Evolutionary conservation across 352 stramenopile genomes (phyloP), one percentile per base, ranked within the genome.

Genomic region (Elongisporangium senticosum): DNA sequence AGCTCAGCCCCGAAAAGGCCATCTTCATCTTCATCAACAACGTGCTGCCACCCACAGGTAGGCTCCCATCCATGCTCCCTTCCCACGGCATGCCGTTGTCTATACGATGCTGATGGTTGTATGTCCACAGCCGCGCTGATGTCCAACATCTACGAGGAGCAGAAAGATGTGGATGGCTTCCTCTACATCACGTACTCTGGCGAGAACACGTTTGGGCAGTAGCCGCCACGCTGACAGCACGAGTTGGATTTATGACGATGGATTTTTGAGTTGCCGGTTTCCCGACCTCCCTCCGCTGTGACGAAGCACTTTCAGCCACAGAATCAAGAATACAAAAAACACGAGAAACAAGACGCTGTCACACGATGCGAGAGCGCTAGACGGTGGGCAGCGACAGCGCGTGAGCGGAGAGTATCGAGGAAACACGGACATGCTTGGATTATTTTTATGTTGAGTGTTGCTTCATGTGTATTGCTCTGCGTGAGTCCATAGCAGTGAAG

Each of bases 21-120:
- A 97, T 99, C 63, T 99, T 99, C 79, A 93, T 99, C 62, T 99
- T 99, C 78, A 98, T 98, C 73, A 98, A 98, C 67, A 99, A 99
- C 77, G 95, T 96, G 47, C 96, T 99, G 40, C 96, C 97, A 55
- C 95, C 95, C 19, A 99, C 97, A 56, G 94, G 83, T 93, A 69
- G 49, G 66, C 17, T 22, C 21, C 43, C 19, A 26, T 54, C 26
- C 39, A n/a, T n/a, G n/a, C n/a, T n/a, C n/a, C n/a, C n/a, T n/a
- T n/a, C n/a, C n/a, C n/a, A n/a, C n/a, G n/a, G n/a, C n/a, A 43
- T 60, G 15, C 55, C 23, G 40, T 26, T 62, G 37, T 63, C 37
- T 23, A 20, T 43, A 21, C 19, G 53, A 17, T 51, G 11, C 47
- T 23, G 49, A n/a, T 1, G 53, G 1, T 58, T 56, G 4, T 62